Percentiles rank a stretch among this genome's conserved stretches.
Conservation (phyloP, 768 basidiomycete genomes). For the Rhizopogon rudus region DNA sequence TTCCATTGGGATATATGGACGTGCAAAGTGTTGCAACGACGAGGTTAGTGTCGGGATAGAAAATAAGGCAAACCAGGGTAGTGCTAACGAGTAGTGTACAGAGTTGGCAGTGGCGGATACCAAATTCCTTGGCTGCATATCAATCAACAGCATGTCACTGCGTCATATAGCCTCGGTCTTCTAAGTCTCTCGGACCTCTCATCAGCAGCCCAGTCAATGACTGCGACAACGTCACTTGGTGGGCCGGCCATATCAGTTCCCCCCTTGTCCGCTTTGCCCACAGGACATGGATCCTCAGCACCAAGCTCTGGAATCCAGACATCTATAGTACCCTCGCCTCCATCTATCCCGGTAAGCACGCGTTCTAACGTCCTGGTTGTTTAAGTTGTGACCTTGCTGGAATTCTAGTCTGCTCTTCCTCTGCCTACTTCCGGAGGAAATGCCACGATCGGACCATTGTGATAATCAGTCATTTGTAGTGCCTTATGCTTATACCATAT, state of each 20-base stretch:
- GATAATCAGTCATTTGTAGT: too few species aligned
- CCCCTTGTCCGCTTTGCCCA: background rate
- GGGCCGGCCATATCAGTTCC: background rate
- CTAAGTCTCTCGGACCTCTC: conserved; percentile 16
- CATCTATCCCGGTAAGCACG: background rate
- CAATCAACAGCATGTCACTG: conserved; percentile 47
- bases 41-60: conserved; percentile 19
- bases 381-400: background rate
- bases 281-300: background rate
- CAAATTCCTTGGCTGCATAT: conserved; percentile 63
- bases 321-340: background rate
- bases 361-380: background rate
- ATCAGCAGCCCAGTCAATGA: conserved; percentile 11
- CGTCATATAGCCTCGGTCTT: conserved; percentile 32
- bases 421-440: background rate
- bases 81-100: conserved; percentile 6
- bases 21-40: conserved; percentile 44
- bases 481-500: too few species aligned
- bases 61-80: background rate
- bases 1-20: conserved; percentile 51
- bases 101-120: conserved; percentile 51
- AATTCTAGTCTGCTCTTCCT: background rate
- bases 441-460: background rate
- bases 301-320: background rate
- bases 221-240: background rate